Evolutionary conservation across 768 basidiomycete species (phyloP), one percentile per base, ranked within the genome.

Genomic region (Suillus brevipes): DNA sequence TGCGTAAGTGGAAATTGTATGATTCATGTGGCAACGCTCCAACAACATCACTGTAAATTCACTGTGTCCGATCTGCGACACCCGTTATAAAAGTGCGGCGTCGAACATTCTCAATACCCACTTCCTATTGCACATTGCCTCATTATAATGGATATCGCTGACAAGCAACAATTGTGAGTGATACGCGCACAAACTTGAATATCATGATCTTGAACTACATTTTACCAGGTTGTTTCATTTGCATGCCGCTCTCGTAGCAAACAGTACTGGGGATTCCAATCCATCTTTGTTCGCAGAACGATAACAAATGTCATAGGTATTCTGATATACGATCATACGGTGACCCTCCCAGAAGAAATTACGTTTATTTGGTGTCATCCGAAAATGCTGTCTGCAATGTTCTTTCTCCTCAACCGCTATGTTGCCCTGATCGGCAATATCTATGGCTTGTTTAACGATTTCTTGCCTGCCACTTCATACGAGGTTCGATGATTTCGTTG

Each of bases 371-470:
- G 85, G 85, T 71, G 72, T 61, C 74, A 77, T 57, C 78, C 78
- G 1, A 79, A 78, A 62, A 75, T 72, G 2, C 61, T 66, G 14
- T 80, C 82, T 65, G 74, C 82, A 4, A 77, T 78, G 28, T 77
- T 80, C 68, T 86, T 86, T 71, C 80, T 83, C 62, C 53, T 82
- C 38, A 84, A 84, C 64, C 82, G 85, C 9, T 87, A 87, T 63
- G 66, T 83, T 40, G 77, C 82, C 2, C 76, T 83, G 58, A 71
- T 82, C 50, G 81, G 79, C 36, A 79, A 79, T 56, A 68, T 80
- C 14, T 69, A 66, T 12, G 75, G 78, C 23, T 68, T 71, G 3
- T 59, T 75, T 9, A 20, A 68, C 79, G 47, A 74, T 68, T 79
- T 65, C 69, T 70, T 52, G 69, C 74, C 20, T 3, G 28, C 18